Base-by-base conservation (phyloP, 192 early-diverging fungal genomes). In the Diversispora eburnea region DNA sequence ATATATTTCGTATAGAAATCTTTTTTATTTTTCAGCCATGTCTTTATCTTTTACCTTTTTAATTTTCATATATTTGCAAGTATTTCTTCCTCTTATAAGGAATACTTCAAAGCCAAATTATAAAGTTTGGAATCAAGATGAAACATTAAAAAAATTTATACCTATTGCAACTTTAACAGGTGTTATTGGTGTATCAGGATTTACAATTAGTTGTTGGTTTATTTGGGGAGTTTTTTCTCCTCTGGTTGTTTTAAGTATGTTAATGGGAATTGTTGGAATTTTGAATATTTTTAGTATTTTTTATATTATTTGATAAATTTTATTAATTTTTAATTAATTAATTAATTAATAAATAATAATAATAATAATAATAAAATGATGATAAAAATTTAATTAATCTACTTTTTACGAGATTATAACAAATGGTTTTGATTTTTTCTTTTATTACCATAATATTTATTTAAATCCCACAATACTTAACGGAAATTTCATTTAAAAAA, bases 141-240 rank as follows among this genome's bases (percentile, higher is more conserved):
- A 52, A 49, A 52, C n/a, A 15, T 52, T 67, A 52, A 67, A 52
- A 19, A 67, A 67, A 52, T 67, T 41, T 67, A 67, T 67, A 33
- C 43, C 47, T 39, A 33, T 67, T 33, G 66, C 66, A 10, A 67
- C 66, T 41, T 22, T 54, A 12, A 17, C 39, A 17, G 48, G 66
- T 33, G 8, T 42, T 22, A 33, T 67, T 25, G 47, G 66, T 67
- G 6, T 67, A 39, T 20, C 39, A 13, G 66, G 66, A 3, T 51
- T 67, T 22, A 33, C 22, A 17, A 33, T 67, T 52, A 52, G 47
- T 22, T 52, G 22, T 22, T 67, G 66, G 66, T 8, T 20, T 39
- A 42, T 67, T 25, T 67, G 66, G 48, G 66, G 66, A 33, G 47
- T 67, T 52, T 67, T 62, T 42, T n/a, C 60, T n/a, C 39, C 60